Evolutionary conservation across 2,329 filamentous ascomycete genomes (phyloP).

Genomic region (Cercospora brassicicola): DNA sequence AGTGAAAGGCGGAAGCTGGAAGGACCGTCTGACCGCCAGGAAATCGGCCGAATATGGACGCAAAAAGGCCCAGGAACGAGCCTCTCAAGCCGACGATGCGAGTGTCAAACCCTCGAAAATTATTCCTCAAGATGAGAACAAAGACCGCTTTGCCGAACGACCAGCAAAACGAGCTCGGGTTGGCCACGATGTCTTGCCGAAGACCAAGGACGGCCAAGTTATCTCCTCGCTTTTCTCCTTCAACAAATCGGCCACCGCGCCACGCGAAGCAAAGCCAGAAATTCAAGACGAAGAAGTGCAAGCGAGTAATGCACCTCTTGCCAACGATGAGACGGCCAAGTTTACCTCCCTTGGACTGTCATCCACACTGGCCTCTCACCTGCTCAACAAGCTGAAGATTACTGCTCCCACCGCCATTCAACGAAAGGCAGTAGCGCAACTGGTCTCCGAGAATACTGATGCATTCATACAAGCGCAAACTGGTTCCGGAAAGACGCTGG

Average conservation of each 20-base stretch:
- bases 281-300: slow-evolving; percentile 52
- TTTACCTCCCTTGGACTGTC: slow-evolving; percentile 86
- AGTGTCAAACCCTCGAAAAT: neutral
- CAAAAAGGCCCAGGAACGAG: slow-evolving; percentile 42
- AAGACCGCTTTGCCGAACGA: slow-evolving; percentile 6
- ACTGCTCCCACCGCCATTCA: slow-evolving; percentile 94
- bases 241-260: slow-evolving; percentile 72
- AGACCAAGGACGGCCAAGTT: slow-evolving; percentile 47
- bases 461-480: slow-evolving; percentile 97
- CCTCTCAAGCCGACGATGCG: slow-evolving; percentile 1
- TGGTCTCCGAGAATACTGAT: slow-evolving; percentile 79
- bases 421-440: slow-evolving; percentile 78
- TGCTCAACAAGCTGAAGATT: slow-evolving; percentile 80
- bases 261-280: slow-evolving; percentile 42
- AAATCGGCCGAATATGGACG: slow-evolving; percentile 60
- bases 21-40: slow-evolving; percentile 79
- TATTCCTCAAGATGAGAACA: neutral
- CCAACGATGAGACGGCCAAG: slow-evolving; percentile 73
- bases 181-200: slow-evolving; percentile 21
- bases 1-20: slow-evolving; percentile 91
- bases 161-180: slow-evolving; percentile 27
- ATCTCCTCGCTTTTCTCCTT: slow-evolving; percentile 91
- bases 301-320: slow-evolving; percentile 85
- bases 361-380: slow-evolving; percentile 73
- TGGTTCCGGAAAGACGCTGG: slow-evolving; percentile 93